phyloP scores from a whole-genome alignment of 2,329 filamentous ascomycete species.

The Anthostomella pinea region DNA sequence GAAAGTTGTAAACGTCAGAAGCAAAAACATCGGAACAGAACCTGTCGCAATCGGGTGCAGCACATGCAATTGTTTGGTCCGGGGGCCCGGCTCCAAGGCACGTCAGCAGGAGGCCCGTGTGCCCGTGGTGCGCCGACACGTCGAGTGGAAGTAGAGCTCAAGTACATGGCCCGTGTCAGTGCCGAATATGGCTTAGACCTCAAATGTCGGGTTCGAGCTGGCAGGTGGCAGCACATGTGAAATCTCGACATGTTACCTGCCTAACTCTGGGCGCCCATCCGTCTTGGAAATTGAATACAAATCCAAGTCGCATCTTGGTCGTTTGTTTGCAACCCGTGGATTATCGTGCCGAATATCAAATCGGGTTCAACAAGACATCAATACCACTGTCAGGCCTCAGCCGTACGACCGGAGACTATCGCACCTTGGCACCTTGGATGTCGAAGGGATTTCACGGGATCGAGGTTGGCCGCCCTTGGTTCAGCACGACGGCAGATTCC shows the following conservation, averaged over 20 bases:
- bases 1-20: constrained; percentile 15
- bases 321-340: no score
- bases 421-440: no score
- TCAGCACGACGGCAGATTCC: no score
- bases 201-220: background rate
- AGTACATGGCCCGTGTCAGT: background rate
- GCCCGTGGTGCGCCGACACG: no score
- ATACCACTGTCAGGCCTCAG: background rate
- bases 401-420: background rate
- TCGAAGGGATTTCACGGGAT: background rate
- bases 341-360: no score
- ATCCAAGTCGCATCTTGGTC: background rate
- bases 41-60: background rate
- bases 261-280: no score
- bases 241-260: no score
- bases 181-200: background rate
- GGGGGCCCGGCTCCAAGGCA: background rate
- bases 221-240: background rate
- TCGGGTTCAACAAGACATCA: no score
- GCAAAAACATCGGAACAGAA: constrained; percentile 9
- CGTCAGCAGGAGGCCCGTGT: no score
- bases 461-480: background rate
- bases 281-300: background rate
- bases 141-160: background rate
- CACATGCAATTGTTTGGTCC: background rate